These are phyloP conservation scores for Plasmodium fragile DNA, from an alignment of 169 alveolate genomes.

Conservation along the genomic window DNA sequence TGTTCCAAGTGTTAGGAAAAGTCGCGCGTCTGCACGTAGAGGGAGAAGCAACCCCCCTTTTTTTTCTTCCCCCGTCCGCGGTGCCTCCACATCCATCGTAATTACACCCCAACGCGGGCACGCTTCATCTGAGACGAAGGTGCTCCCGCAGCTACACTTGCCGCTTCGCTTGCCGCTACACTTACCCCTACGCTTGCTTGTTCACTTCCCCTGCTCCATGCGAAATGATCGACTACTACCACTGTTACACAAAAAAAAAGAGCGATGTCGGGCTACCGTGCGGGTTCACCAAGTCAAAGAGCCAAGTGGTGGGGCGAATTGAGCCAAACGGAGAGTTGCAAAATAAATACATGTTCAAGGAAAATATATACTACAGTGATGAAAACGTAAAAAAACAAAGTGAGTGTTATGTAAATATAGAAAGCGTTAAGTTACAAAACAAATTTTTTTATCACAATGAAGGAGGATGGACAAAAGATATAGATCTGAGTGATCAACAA, in stretches of 20 bases:
- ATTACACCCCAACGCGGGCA: neutral
- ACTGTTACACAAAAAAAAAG: slow-evolving; percentile 46
- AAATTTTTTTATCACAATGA: slow-evolving; percentile 71
- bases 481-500: slow-evolving; percentile 66
- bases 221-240: slow-evolving; percentile 50
- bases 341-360: slow-evolving; percentile 43
- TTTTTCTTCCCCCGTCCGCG: no score
- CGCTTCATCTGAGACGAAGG: neutral
- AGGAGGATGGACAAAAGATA: slow-evolving; percentile 74
- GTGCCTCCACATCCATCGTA: no score
- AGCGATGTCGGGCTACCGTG: slow-evolving; percentile 31
- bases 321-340: slow-evolving; percentile 34
- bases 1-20: slow-evolving; percentile 38
- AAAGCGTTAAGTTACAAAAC: slow-evolving; percentile 56
- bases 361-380: slow-evolving; percentile 41
- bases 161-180: neutral
- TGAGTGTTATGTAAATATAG: slow-evolving; percentile 48
- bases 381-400: slow-evolving; percentile 55
- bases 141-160: neutral
- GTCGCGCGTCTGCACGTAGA: neutral
- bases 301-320: slow-evolving; percentile 46
- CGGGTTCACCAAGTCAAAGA: slow-evolving; percentile 21
- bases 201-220: no score
- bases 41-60: neutral
- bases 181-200: neutral